These are phyloP conservation scores for Tolypocladium pustulatum DNA, from an alignment of 2,329 filamentous ascomycete species.

Conservation along the genomic window DNA sequence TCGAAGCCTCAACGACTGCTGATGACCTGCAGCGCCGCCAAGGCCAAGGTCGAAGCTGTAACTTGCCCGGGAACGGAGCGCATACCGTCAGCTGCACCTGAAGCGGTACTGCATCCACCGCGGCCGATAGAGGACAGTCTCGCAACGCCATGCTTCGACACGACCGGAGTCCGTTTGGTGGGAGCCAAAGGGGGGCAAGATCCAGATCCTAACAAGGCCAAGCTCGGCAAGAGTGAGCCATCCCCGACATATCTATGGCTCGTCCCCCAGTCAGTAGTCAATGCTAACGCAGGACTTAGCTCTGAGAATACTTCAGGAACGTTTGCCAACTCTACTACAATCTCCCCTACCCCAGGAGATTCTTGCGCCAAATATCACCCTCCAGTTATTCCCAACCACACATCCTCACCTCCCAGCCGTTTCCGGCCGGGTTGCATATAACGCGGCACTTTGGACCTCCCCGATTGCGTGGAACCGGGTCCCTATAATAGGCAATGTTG, in stretches of 20 bases:
- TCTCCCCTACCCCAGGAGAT: conserved; percentile 63
- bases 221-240: conserved; percentile 50
- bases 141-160: conserved; percentile 18
- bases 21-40: conserved; percentile 15
- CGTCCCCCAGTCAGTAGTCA: not conserved
- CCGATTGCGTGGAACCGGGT: conserved; percentile 93
- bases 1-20: conserved; percentile 7
- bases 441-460: conserved; percentile 88
- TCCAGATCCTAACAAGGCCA: conserved; percentile 47
- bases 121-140: not conserved
- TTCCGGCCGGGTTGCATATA: conserved; percentile 80
- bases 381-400: conserved; percentile 63
- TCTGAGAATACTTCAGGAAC: conserved; percentile 53
- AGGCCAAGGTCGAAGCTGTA: conserved; percentile 17
- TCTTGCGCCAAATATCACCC: conserved; percentile 62
- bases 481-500: conserved; percentile 82
- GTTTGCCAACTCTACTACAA: conserved; percentile 56
- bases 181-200: conserved; percentile 21
- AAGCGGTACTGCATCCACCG: not conserved
- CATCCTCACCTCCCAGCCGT: conserved; percentile 89
- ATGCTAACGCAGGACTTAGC: conserved; percentile 27
- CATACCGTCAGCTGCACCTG: not conserved
- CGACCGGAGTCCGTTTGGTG: conserved; percentile 17
- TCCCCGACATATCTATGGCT: not conserved
- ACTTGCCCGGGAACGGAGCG: conserved; percentile 2